Base-by-base conservation (phyloP, 257 asterid genomes). In the Przewalskia tangutica region DNA sequence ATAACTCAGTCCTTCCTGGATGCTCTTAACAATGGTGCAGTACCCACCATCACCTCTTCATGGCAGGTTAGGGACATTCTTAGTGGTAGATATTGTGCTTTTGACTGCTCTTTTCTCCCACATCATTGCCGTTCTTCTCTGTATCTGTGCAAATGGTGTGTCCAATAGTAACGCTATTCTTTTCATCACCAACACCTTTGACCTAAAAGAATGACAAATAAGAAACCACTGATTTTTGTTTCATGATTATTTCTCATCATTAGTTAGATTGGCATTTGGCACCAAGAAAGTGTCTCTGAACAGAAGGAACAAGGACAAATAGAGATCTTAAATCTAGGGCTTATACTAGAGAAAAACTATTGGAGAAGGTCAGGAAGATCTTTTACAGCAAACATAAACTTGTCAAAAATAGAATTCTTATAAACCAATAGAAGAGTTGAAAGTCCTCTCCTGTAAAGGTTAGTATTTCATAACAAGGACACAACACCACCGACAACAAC, bases 11-110 rank as follows among this genome's bases (percentile, higher is more conserved):
- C 99, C 76, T 94, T 94, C 81, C 88, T 96, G 8, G 98, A 96
- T 92, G 99, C 99, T 58, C 90, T 96, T 79, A 96, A 96, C 87
- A 91, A 92, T 84, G 99, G 98, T 32, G 99, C 99, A 0, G 98
- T 93, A 80, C 99, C 99, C 51, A 96, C 97, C 83, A 96, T 96
- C 86, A 89, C 98, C 53, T 96, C 98, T 81, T 96, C 99, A 46
- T 96, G 99, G 98, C 97, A 93, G 98, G 98, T 96, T 77, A 66
- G 92, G 79, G 71, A 50, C 50, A 8, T 13, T 50, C 44, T 75
- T 75, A 23, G 7, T 73, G 79, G 60, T 7, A 12, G 79, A 73
- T 73, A 23, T 71, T 3, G 40, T 71, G 79, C 6, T 13, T 46
- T 70, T 71, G 8, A 34, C 55, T 68, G 0, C 32, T 71, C 12